Conservation (phyloP, 2,329 filamentous ascomycete species). For the Fusarium subglutinans region DNA sequence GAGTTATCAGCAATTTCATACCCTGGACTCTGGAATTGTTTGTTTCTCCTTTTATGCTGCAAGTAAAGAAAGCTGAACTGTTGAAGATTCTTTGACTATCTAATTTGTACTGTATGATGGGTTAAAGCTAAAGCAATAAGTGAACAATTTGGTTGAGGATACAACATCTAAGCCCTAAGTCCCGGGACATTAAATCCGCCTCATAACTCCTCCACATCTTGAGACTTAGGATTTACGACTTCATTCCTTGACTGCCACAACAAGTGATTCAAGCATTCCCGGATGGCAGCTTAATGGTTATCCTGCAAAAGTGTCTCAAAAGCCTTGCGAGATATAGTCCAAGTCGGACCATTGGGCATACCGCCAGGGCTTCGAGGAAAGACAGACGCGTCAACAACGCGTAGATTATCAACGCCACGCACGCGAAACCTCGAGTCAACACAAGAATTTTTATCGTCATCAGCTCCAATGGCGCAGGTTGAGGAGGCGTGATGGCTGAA, state of each 20-base stretch:
- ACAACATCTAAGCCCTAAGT: fast-evolving
- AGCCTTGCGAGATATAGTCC: conserved; percentile 13
- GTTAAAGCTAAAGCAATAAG: fast-evolving
- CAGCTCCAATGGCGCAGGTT: not conserved
- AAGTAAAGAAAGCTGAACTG: not conserved
- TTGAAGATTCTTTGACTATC: not conserved
- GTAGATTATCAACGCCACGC: not conserved
- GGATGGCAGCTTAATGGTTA: not conserved
- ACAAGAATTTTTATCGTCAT: not conserved
- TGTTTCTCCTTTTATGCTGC: not conserved
- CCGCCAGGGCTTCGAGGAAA: conserved; percentile 3
- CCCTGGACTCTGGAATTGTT: not conserved
- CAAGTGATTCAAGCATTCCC: not conserved
- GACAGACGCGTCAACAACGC: conserved; percentile 4
- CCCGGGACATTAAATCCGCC: fast-evolving
- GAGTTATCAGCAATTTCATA: not conserved
- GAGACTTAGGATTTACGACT: fast-evolving
- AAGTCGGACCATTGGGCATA: not conserved
- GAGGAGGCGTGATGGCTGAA: not conserved
- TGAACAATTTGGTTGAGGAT: not conserved
- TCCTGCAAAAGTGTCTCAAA: conserved; percentile 1
- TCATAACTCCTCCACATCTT: too few relatives aligned
- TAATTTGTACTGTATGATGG: not conserved
- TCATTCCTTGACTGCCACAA: fast-evolving
- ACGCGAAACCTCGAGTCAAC: not conserved